Conservation (phyloP, 2,329 filamentous ascomycete species). For the Fusarium udum region DNA sequence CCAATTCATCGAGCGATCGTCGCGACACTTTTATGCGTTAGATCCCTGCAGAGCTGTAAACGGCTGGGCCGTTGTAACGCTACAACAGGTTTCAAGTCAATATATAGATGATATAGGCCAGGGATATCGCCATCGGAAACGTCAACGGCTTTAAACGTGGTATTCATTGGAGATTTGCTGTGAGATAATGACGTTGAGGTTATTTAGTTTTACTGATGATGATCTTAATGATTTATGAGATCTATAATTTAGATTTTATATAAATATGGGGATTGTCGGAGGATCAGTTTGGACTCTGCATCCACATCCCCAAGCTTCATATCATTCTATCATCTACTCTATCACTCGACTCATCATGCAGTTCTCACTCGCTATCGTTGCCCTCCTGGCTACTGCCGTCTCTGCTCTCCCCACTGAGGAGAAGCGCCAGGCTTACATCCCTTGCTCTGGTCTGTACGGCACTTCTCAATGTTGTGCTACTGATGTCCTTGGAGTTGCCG, state of each 20-base stretch:
- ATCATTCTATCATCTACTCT: constrained; percentile 6
- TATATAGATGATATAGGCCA: constrained; percentile 20
- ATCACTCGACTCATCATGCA: constrained; percentile 40
- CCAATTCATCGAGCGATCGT: constrained; percentile 9
- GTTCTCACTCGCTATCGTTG: constrained; percentile 44
- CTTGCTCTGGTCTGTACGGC: constrained; percentile 56
- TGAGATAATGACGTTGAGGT: constrained; percentile 26
- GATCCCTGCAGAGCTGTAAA: constrained; percentile 30
- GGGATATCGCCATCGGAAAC: constrained; percentile 24
- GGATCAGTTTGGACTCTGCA: not conserved
- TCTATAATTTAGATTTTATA: constrained; percentile 10
- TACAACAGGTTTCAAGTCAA: constrained; percentile 28
- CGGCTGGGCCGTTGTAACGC: constrained; percentile 17
- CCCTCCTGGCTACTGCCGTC: constrained; percentile 37
- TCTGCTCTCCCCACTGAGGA: constrained; percentile 45
- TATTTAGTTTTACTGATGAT: not conserved
- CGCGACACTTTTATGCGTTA: constrained; percentile 18
- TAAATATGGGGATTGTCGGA: constrained; percentile 12
- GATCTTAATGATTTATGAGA: not conserved
- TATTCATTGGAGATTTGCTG: not conserved
- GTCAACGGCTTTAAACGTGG: constrained; percentile 18
- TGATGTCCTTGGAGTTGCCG: constrained; percentile 66
- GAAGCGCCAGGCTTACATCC: constrained; percentile 49
- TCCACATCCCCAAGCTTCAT: not conserved
- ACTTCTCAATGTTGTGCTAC: constrained; percentile 68